A percentile compares a stretch with the other conserved stretches of the same genome.
phyloP scores from a whole-genome alignment of 2,329 filamentous ascomycete species.

The Xylaria digitata region DNA sequence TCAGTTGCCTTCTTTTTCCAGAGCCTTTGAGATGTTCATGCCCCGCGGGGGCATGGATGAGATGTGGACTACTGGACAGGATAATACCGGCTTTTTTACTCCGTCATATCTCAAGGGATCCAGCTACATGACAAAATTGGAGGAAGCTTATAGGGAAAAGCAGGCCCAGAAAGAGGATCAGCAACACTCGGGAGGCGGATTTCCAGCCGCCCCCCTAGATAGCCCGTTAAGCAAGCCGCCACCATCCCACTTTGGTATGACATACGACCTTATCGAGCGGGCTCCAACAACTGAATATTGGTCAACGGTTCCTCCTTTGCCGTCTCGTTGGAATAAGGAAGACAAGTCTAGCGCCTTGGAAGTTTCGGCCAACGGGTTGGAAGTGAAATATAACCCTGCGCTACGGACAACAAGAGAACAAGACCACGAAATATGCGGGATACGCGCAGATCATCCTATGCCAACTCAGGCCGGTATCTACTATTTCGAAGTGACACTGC shows the following conservation, averaged over 20 bases:
- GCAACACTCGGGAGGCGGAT: slow-evolving; percentile 52
- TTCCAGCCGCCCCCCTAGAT: slow-evolving; percentile 39
- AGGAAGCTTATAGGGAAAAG: slow-evolving; percentile 74
- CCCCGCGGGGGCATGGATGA: slow-evolving; percentile 41
- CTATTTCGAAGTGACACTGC: slow-evolving; percentile 81
- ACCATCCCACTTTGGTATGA: slow-evolving; percentile 76
- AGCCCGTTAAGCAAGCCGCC: slow-evolving; percentile 66
- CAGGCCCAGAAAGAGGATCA: slow-evolving; percentile 62
- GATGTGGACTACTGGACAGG: slow-evolving; percentile 47
- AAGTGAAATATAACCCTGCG: slow-evolving; percentile 70
- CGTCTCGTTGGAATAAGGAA: slow-evolving; percentile 82
- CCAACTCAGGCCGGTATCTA: slow-evolving; percentile 91
- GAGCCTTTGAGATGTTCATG: slow-evolving; percentile 64
- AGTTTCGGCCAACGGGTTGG: slow-evolving; percentile 76
- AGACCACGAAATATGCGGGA: slow-evolving; percentile 81
- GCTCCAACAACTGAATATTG: slow-evolving; percentile 71
- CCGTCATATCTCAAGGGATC: slow-evolving; percentile 86
- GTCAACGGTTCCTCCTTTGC: slow-evolving; percentile 72
- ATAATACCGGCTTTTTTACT: slow-evolving; percentile 72
- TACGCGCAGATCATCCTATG: slow-evolving; percentile 87
- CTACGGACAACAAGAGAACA: slow-evolving; percentile 60
- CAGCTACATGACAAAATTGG: slow-evolving; percentile 79
- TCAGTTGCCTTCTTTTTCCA: slow-evolving; percentile 61
- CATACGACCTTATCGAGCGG: slow-evolving; percentile 86
- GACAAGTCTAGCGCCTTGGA: slow-evolving; percentile 82